Evolutionary conservation across 192 early-diverging fungal species (phyloP).

Genomic region (Backusella mclennaniae): DNA sequence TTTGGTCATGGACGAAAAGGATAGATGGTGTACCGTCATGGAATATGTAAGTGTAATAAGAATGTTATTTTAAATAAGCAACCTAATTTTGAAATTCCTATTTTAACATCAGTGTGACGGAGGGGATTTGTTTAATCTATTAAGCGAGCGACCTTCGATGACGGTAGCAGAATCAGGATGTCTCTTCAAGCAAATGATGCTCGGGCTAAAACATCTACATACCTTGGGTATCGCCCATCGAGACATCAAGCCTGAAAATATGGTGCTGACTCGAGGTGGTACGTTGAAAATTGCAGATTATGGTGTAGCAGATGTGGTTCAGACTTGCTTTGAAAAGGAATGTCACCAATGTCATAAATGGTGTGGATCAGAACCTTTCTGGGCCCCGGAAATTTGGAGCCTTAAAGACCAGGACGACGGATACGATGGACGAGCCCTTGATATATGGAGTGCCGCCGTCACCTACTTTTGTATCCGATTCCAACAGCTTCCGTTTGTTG

Average conservation of each 20-base stretch:
- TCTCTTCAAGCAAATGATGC: conserved; percentile 92
- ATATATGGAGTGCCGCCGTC: conserved; percentile 90
- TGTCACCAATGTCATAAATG: conserved; percentile 83
- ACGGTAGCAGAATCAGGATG: conserved; percentile 81
- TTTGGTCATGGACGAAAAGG: conserved; percentile 89
- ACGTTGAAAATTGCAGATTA: conserved; percentile 97
- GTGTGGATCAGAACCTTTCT: conserved; percentile 95
- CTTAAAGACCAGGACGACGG: conserved; percentile 62
- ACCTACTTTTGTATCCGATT: conserved; percentile 85
- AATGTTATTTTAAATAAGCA: background rate
- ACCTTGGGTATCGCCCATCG: conserved; percentile 93
- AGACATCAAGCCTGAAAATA: conserved; percentile 84
- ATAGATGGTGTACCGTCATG: conserved; percentile 83
- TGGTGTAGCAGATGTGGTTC: conserved; percentile 95
- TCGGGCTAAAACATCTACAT: conserved; percentile 92
- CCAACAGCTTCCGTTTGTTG: conserved; percentile 45
- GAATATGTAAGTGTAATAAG: conserved; percentile 45
- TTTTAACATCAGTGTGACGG: conserved; percentile 72
- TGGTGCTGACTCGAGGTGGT: conserved; percentile 75
- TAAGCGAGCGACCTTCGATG: conserved; percentile 63
- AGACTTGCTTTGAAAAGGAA: conserved; percentile 73
- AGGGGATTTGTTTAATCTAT: conserved; percentile 89
- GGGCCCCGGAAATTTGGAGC: conserved; percentile 87
- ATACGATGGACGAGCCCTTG: conserved; percentile 89
- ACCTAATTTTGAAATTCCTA: conserved; percentile 38